Percentiles rank a stretch among this genome's conserved stretches.
phyloP scores from a whole-genome alignment of 441 rosid genomes.

The Codiaeum variegatum region DNA sequence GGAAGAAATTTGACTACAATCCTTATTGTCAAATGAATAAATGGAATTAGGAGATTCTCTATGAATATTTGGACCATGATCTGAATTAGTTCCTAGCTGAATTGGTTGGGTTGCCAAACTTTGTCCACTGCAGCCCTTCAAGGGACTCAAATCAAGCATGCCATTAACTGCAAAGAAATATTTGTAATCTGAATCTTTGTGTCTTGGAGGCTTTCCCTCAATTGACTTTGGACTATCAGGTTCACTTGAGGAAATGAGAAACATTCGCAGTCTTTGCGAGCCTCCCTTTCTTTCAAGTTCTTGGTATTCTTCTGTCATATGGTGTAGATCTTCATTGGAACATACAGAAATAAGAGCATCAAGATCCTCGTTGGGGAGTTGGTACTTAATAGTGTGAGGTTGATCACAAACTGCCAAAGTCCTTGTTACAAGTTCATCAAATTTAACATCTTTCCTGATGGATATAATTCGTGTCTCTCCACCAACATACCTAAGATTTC shows the following conservation, averaged over 20 bases:
- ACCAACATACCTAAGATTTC: constrained; percentile 84
- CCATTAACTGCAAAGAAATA: constrained; percentile 78
- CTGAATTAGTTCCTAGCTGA: constrained; percentile 50
- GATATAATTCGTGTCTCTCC: constrained; percentile 74
- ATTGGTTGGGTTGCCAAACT: constrained; percentile 44
- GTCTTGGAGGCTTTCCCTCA: constrained; percentile 38
- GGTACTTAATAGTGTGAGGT: constrained; percentile 63
- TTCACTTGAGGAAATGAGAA: constrained; percentile 63
- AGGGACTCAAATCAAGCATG: constrained; percentile 50
- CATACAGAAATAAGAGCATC: constrained; percentile 85
- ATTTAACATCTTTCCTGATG: constrained; percentile 50
- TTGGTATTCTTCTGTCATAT: constrained; percentile 77
- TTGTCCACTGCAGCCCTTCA: constrained; percentile 50
- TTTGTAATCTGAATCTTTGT: constrained; percentile 58
- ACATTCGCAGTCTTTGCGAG: constrained; percentile 61
- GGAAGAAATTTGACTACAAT: constrained; percentile 36
- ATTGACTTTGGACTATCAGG: constrained; percentile 57
- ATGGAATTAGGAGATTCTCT: constrained; percentile 46
- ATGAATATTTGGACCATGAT: constrained; percentile 38
- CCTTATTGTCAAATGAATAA: constrained; percentile 45
- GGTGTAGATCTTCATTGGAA: constrained; percentile 76
- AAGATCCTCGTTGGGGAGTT: constrained; percentile 90
- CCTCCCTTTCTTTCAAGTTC: constrained; percentile 53
- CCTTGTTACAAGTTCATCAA: constrained; percentile 57
- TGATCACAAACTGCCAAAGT: constrained; percentile 52